A percentile compares a stretch with the other conserved stretches of the same genome.
Conservation (phyloP, 2,329 filamentous ascomycete genomes). For the Aspergillus tamarii region DNA sequence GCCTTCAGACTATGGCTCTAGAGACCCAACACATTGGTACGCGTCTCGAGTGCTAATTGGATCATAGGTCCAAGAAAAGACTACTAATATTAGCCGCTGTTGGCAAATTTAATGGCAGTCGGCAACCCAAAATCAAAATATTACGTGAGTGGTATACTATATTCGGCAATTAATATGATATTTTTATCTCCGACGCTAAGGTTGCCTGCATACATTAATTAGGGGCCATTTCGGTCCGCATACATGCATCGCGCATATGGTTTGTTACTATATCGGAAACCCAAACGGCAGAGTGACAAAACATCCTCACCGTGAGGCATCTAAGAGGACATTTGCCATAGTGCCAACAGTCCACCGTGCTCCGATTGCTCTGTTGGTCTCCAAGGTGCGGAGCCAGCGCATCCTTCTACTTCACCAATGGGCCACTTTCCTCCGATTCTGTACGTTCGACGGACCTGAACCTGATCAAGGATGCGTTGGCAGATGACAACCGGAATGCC, state of each 20-base stretch:
- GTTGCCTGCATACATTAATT: neutral
- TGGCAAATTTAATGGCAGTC: neutral
- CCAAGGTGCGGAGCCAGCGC: neutral
- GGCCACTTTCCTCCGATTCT: neutral
- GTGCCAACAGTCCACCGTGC: neutral
- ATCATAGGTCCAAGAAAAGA: neutral
- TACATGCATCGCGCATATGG: neutral
- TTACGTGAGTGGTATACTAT: constrained; percentile 2
- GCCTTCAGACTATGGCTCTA: neutral
- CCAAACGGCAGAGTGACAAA: neutral
- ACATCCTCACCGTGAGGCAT: neutral
- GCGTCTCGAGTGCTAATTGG: neutral
- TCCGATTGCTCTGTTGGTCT: neutral
- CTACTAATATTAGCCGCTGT: constrained; percentile 12
- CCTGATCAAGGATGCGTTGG: neutral
- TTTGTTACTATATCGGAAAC: neutral
- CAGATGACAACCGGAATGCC: neutral
- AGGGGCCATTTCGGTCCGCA: neutral
- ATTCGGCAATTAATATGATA: constrained; percentile 8
- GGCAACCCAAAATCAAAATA: neutral
- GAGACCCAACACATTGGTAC: constrained; percentile 8
- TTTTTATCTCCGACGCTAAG: constrained; percentile 5
- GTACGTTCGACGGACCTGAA: neutral
- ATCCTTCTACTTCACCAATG: neutral
- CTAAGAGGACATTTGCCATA: neutral